A percentile compares a stretch with the other conserved stretches of the same genome.
phyloP scores from a whole-genome alignment of 2,329 filamentous ascomycete genomes.

The Emmonsiellopsis sp. region DNA sequence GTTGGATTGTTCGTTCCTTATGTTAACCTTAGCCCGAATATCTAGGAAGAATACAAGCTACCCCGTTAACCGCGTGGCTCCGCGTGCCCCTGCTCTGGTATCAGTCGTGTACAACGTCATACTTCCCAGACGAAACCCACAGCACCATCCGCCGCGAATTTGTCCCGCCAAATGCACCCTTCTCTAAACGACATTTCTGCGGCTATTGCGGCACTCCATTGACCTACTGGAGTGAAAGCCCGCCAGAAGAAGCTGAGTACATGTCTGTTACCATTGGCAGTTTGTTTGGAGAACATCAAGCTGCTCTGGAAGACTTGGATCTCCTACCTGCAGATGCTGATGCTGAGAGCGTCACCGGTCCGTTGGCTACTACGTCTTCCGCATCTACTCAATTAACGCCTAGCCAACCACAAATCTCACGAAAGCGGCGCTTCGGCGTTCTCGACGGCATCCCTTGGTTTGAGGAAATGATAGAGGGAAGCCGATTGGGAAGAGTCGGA shows the following conservation, averaged over 20 bases:
- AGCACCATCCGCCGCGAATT: slow-evolving; percentile 58
- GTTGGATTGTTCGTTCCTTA: background rate
- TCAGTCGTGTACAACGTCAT: slow-evolving; percentile 63
- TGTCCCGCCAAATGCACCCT: slow-evolving; percentile 48
- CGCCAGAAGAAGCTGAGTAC: slow-evolving; percentile 61
- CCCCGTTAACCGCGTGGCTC: slow-evolving; percentile 70
- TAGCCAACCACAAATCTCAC: slow-evolving; percentile 18
- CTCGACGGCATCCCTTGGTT: slow-evolving; percentile 70
- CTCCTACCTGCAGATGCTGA: slow-evolving; percentile 50
- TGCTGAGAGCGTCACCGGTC: slow-evolving; percentile 23
- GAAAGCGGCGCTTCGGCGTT: slow-evolving; percentile 29
- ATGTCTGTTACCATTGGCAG: slow-evolving; percentile 78
- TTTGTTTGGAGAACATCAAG: slow-evolving; percentile 60
- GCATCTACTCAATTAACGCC: slow-evolving; percentile 7
- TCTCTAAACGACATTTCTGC: slow-evolving; percentile 70
- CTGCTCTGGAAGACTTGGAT: slow-evolving; percentile 63
- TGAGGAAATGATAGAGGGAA: slow-evolving; percentile 69
- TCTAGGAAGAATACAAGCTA: slow-evolving; percentile 55
- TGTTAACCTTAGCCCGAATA: background rate
- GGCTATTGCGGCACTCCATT: slow-evolving; percentile 85
- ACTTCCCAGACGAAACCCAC: slow-evolving; percentile 69
- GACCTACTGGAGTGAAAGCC: slow-evolving; percentile 72
- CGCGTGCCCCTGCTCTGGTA: slow-evolving; percentile 77
- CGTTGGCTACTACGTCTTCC: background rate
- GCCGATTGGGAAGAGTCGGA: slow-evolving; percentile 59